Evolutionary conservation across 2,329 filamentous ascomycete genomes (phyloP).

Genomic region (Fusarium sp.): DNA sequence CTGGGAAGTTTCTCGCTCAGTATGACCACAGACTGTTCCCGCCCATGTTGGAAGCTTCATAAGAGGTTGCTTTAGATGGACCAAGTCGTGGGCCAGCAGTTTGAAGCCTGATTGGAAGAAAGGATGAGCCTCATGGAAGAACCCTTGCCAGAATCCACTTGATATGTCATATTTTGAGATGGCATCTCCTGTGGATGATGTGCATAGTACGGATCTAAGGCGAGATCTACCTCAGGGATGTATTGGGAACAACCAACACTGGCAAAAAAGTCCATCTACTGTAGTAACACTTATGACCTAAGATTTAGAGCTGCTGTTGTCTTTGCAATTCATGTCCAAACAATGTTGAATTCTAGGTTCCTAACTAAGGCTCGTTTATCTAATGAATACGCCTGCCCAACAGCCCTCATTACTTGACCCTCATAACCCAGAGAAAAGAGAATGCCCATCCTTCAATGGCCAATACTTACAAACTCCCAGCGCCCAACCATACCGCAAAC

Average conservation of each 20-base stretch:
- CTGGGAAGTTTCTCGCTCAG: conserved; percentile 3
- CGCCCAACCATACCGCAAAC: conserved; percentile 19
- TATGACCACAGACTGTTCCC: conserved; percentile 8
- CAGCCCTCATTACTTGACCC: background rate
- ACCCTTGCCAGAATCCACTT: background rate
- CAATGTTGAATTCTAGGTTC: background rate
- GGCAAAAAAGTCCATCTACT: background rate
- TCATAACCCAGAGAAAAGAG: background rate
- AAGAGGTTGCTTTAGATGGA: background rate
- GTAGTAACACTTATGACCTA: background rate
- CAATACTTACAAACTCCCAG: conserved; percentile 24
- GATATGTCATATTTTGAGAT: background rate
- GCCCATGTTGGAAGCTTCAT: background rate
- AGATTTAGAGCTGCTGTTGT: background rate
- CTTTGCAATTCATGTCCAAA: background rate
- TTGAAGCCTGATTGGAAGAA: background rate
- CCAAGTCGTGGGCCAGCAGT: background rate
- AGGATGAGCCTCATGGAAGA: background rate
- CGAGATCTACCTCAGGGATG: background rate
- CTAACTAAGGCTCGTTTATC: background rate
- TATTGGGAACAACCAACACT: background rate
- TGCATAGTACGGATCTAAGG: background rate
- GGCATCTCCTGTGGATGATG: too few relatives aligned
- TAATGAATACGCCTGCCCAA: background rate
- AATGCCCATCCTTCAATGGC: background rate